Conservation (phyloP, 352 stramenopile species). For the Globisporangium abappressorium region DNA sequence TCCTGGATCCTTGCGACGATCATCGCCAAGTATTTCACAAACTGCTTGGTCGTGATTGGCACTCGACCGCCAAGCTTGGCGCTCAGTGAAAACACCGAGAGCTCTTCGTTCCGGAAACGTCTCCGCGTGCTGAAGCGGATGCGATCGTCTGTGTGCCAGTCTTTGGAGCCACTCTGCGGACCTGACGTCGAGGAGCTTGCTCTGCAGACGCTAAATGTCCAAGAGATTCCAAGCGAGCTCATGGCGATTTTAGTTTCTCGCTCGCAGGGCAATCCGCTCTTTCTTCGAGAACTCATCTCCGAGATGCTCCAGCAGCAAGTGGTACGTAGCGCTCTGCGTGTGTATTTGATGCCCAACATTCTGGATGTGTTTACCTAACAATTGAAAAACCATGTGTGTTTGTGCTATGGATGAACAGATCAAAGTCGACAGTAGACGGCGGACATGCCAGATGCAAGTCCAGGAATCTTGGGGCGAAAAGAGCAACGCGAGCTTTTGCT, state of each 20-base stretch:
- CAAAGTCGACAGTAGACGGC: constrained; percentile 52
- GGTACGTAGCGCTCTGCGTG: constrained; percentile 21
- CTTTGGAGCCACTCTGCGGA: constrained; percentile 52
- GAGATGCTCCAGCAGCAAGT: constrained; percentile 80
- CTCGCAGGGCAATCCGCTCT: constrained; percentile 81
- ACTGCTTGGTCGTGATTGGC: constrained; percentile 72
- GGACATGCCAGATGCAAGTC: constrained; percentile 64
- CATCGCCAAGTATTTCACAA: constrained; percentile 85
- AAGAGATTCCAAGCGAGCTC: constrained; percentile 55
- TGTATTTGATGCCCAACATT: not conserved
- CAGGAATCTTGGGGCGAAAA: constrained; percentile 84
- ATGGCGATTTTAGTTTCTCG: constrained; percentile 64
- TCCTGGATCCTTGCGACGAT: constrained; percentile 81
- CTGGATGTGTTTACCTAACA: not conserved
- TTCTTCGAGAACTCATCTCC: constrained; percentile 81
- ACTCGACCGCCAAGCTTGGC: constrained; percentile 67
- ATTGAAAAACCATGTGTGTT: not conserved
- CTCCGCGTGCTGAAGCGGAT: constrained; percentile 71
- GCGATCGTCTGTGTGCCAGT: constrained; percentile 40
- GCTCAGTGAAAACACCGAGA: constrained; percentile 67
- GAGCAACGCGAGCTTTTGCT: constrained; percentile 62
- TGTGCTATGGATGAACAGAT: constrained; percentile 29
- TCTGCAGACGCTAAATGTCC: constrained; percentile 59
- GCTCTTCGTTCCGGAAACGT: constrained; percentile 72
- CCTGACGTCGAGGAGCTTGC: constrained; percentile 63